These are phyloP conservation scores for Pulveroboletus frians DNA, from an alignment of 768 basidiomycete species.

Conservation along the genomic window DNA sequence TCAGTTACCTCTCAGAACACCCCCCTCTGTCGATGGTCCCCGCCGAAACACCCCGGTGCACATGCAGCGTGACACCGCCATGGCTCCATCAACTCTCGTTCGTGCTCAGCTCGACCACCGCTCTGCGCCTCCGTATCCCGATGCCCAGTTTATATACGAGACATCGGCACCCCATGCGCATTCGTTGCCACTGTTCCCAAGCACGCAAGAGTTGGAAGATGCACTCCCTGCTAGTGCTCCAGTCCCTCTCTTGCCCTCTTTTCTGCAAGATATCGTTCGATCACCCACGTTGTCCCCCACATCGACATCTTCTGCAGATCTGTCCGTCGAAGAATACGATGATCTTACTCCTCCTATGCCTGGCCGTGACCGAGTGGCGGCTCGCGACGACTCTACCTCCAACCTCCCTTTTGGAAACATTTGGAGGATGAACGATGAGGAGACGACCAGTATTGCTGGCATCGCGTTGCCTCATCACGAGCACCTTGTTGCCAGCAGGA, in stretches of 20 bases:
- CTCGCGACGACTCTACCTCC: constrained; percentile 25
- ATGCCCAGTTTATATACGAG: constrained; percentile 62
- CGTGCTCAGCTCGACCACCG: constrained; percentile 45
- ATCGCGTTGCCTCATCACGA: constrained; percentile 44
- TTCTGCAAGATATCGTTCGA: constrained; percentile 69
- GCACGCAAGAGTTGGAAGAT: constrained; percentile 22
- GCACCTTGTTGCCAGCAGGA: constrained; percentile 37
- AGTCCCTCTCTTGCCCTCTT: constrained; percentile 64
- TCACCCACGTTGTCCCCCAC: constrained; percentile 62
- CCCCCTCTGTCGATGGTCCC: constrained; percentile 14
- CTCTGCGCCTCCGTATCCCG: constrained; percentile 40
- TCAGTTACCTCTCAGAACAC: constrained; percentile 30
- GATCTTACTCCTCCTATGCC: constrained; percentile 30
- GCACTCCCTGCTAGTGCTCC: constrained; percentile 32
- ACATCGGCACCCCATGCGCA: constrained; percentile 46
- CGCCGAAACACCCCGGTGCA: constrained; percentile 46
- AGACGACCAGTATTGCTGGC: constrained; percentile 50
- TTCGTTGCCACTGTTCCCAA: constrained; percentile 36
- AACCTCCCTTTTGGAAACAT: constrained; percentile 46
- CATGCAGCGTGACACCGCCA: constrained; percentile 38
- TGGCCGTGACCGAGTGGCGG: constrained; percentile 24
- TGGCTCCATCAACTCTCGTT: constrained; percentile 34
- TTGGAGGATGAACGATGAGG: constrained; percentile 70
- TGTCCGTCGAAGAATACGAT: constrained; percentile 56
- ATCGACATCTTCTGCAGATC: constrained; percentile 60